Base-by-base conservation (phyloP, 192 early-diverging fungal species). In the Coemansia aciculifera region DNA sequence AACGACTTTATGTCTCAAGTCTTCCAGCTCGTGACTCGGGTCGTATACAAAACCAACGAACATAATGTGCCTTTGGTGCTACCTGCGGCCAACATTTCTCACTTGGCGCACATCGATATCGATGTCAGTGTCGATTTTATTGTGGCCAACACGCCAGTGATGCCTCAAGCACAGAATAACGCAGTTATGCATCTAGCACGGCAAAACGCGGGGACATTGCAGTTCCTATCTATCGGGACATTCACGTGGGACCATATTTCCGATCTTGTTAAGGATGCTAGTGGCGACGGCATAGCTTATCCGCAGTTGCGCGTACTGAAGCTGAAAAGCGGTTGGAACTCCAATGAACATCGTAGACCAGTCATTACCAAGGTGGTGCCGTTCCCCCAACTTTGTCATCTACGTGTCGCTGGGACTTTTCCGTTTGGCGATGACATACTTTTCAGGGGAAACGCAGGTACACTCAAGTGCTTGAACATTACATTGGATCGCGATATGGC, bases 361-460 rank as follows among this genome's bases (percentile, higher is more conserved):
- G 54, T 21, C 10, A 13, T 31, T 38, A 29, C 27, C 4, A 15
- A 29, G 6, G 56, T 5, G 9, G 54, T 57, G 23, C 66, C 56
- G 42, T 67, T 67, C 57, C 66, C 66, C 8, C 52, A 10, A 10
- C 66, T 67, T 17, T 39, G 54, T 5, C 29, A 36, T 2, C 46
- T 67, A 11, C 27, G 24, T 10, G 31, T 40, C 7, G 21, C 21
- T 12, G 39, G 38, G 5, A 34, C 15, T 7, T 67, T 32, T 21
- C 66, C 66, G 31, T 67, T 67, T 59, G 66, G 40, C 56, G 66
- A 67, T 24, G 66, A 67, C 24, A 43, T 37, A 2, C 23, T 67
- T 12, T 67, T 67, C 17, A 42, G 66, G 8, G 66, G 56, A 5
- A 67, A 67, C 56, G 11, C 13, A 21, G 49, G 3, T 17, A 43